These are phyloP conservation scores for Aspergillus fischeri DNA, from an alignment of 2,329 filamentous ascomycete genomes.

Conservation along the genomic window DNA sequence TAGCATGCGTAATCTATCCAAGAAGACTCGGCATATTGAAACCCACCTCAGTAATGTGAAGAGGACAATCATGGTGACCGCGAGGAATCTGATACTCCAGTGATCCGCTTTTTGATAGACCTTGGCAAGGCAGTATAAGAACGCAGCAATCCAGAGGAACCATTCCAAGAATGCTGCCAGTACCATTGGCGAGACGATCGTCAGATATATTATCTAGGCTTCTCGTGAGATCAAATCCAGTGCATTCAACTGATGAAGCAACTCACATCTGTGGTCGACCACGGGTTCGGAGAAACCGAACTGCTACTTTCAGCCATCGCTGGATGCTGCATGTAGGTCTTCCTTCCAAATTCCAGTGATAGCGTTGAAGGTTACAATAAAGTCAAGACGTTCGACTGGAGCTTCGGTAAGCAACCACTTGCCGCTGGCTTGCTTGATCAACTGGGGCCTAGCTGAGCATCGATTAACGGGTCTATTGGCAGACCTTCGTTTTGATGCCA, in stretches of 20 bases:
- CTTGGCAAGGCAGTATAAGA: conserved; percentile 85
- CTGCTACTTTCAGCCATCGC: conserved; percentile 9
- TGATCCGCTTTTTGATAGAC: conserved; percentile 86
- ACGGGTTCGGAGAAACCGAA: conserved; percentile 22
- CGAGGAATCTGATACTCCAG: conserved; percentile 74
- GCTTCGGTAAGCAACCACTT: neutral
- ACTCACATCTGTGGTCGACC: conserved; percentile 38
- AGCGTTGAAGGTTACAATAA: neutral
- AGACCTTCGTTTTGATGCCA: neutral
- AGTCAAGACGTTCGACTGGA: neutral
- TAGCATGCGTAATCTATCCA: neutral
- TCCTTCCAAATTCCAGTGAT: neutral
- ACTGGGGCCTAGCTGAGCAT: neutral
- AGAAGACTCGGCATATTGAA: neutral
- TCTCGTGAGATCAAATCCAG: neutral
- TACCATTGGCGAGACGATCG: conserved; percentile 77
- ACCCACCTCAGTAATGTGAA: conserved; percentile 73
- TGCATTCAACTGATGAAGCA: neutral
- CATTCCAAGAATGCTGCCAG: conserved; percentile 83
- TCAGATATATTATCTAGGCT: conserved; percentile 73
- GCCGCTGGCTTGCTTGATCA: neutral
- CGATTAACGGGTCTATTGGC: neutral
- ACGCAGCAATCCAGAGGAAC: conserved; percentile 92
- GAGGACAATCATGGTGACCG: conserved; percentile 67
- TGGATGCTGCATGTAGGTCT: neutral